Evolutionary conservation across 169 alveolate species (phyloP).

Genomic region (Cryptosporidium ubiquitum): DNA sequence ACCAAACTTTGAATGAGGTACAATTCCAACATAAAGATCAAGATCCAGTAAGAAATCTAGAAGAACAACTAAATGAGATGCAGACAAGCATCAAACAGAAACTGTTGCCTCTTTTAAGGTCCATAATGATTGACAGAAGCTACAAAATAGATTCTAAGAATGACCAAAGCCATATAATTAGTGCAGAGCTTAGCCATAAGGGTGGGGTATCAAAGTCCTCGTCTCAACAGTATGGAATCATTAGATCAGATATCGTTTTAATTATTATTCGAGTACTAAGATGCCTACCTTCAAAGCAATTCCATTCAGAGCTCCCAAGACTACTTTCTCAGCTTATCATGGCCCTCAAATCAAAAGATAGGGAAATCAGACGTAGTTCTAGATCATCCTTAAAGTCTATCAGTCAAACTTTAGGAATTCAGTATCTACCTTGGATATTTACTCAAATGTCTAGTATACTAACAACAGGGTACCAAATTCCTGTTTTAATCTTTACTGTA

Average conservation of each 20-base stretch:
- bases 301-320: conserved; percentile 70
- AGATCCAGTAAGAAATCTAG: background rate
- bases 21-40: background rate
- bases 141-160: background rate
- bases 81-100: conserved; percentile 16
- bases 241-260: conserved; percentile 45
- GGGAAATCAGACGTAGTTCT: conserved; percentile 50
- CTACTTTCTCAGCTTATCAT: conserved; percentile 30
- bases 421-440: conserved; percentile 43
- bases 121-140: conserved; percentile 60
- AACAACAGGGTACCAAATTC: conserved; percentile 56
- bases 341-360: conserved; percentile 54
- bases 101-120: conserved; percentile 29
- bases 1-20: background rate
- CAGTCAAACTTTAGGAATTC: conserved; percentile 42
- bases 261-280: conserved; percentile 25
- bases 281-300: conserved; percentile 47
- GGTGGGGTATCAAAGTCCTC: background rate
- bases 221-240: conserved; percentile 8
- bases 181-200: background rate
- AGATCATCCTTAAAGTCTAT: conserved; percentile 45
- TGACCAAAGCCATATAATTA: background rate
- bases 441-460: conserved; percentile 53
- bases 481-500: conserved; percentile 53
- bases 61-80: conserved; percentile 35